Evolutionary conservation across 2,329 filamentous ascomycete species (phyloP), one percentile per base, ranked within the genome.

Genomic region (Colletotrichum paranaense): DNA sequence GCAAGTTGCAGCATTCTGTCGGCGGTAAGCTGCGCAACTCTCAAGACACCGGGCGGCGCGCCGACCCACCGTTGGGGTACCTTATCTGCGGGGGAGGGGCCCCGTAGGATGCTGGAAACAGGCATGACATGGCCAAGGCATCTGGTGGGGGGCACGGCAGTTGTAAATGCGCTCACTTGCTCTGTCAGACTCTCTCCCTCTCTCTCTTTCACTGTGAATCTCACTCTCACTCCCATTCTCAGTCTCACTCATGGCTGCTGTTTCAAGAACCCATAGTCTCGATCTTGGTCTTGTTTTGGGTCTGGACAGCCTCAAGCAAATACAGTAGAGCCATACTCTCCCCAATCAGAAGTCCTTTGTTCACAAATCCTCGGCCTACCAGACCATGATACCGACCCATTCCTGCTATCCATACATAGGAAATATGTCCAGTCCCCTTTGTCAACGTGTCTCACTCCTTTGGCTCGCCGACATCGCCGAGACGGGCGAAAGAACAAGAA

Each of bases 111-210:
- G 63, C 57, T 68, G 68, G 64, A 68, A 64, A 35, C 65, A 68
- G 69, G 69, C 65, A 64, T 69, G 58, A 49, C 42, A 53, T 55
- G 69, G 65, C 59, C 53, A 59, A 32, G 69, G 49, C 57, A 62
- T 56, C 57, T 35, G 52, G 69, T 68, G 69, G 64, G 58, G 53
- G 69, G 58, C 69, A 72, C 69, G 69, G 69, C 69, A 72, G 69
- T 72, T 72, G 69, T 26, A 55, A 69, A 53, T 46, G 52, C 2
- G 30, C 60, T 69, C 58, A 11, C 22, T 19, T 38, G 12, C 22
- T 32, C 58, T 46, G 22, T 42, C 32, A 24, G 11, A 9, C 32
- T 35, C 11, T 22, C 5, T 59, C 16, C 4, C 32, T 3, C 22
- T 46, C 32, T 16, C 46, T 53, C 26, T 56, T 32, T 42, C 16